Conservation (phyloP, 352 stramenopile species). For the Pythium volutum region DNA sequence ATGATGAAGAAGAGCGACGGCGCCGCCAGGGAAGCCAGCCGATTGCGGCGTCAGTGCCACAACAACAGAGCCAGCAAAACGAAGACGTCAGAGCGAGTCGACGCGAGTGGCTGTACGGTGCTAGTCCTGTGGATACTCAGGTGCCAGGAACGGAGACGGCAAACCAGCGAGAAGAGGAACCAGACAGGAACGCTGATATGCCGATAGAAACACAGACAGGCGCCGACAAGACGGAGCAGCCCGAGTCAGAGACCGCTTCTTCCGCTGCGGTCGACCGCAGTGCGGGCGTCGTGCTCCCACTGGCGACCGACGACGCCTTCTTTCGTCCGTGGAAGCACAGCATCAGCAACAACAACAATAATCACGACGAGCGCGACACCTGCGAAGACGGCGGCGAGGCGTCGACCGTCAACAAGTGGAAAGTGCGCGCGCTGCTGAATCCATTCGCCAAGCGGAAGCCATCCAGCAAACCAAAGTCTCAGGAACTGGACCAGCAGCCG, state of each 20-base stretch:
- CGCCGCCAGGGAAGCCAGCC: not conserved
- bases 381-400: conserved; percentile 10
- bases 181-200: not conserved
- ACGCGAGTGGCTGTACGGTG: conserved; percentile 8
- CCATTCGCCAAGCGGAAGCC: conserved; percentile 60
- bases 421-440: conserved; percentile 60
- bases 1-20: conserved; percentile 14
- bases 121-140: not conserved
- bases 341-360: conserved; percentile 22
- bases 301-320: conserved; percentile 34
- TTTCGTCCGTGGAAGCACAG: conserved; percentile 60
- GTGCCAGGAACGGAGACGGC: not conserved
- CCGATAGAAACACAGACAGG: not conserved
- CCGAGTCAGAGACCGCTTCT: not conserved
- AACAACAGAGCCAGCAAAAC: not conserved
- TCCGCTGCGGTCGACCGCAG: not conserved
- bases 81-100: not conserved
- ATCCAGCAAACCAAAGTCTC: not conserved
- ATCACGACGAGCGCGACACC: not conserved
- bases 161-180: conserved; percentile 8
- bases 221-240: not conserved
- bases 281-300: not conserved
- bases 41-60: no score
- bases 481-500: not conserved
- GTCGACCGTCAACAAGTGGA: conserved; percentile 59